These are phyloP conservation scores for Fusarium sp. DNA, from an alignment of 2,329 filamentous ascomycete species.

Conservation along the genomic window DNA sequence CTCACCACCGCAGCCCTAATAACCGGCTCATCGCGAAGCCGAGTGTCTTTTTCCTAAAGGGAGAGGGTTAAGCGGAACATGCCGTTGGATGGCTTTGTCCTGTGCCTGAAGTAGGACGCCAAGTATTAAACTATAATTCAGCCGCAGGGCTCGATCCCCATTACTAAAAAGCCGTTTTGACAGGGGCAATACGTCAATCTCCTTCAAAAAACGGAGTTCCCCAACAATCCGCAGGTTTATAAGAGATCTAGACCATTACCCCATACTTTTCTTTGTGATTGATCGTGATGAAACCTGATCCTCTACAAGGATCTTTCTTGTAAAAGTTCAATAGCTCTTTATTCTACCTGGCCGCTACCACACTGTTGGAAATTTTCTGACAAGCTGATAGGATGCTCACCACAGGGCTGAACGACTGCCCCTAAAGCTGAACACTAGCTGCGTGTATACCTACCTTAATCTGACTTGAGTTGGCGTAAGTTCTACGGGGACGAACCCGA, in stretches of 20 bases:
- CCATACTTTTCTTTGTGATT: neutral
- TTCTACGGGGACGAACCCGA: constrained; percentile 6
- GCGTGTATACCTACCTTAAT: neutral
- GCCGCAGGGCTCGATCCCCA: constrained; percentile 22
- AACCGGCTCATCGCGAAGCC: neutral
- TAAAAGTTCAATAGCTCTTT: neutral
- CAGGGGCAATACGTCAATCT: constrained; percentile 3
- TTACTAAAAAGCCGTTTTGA: neutral
- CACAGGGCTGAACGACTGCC: constrained; percentile 7
- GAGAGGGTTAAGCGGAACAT: neutral
- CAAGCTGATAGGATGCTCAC: neutral
- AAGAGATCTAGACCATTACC: neutral
- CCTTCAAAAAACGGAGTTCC: constrained; percentile 23
- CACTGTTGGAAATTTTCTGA: rapidly evolving
- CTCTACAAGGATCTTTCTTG: neutral
- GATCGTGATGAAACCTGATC: neutral
- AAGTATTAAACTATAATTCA: constrained; percentile 22
- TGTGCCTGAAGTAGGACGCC: constrained; percentile 31
- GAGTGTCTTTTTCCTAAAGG: no score
- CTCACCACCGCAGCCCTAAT: neutral
- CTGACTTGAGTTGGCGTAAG: neutral
- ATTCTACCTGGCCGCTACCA: neutral
- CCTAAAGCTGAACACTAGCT: constrained; percentile 6
- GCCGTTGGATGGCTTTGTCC: neutral
- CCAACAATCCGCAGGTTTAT: neutral